Evolutionary conservation across 169 alveolate genomes (phyloP).

Genomic region (Cryptosporidium tyzzeri): DNA sequence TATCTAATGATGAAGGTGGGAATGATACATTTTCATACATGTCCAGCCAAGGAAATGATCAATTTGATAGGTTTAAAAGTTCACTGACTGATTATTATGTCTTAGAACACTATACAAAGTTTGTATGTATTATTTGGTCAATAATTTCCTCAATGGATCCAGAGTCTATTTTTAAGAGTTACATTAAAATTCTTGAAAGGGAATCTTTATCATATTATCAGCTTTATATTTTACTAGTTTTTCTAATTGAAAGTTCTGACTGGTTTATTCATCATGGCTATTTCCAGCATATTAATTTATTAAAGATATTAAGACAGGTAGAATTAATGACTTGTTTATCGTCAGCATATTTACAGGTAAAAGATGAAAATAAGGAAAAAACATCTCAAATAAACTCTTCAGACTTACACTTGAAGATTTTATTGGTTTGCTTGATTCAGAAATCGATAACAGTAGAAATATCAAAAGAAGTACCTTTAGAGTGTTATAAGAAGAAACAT

Average conservation of each 20-base stretch:
- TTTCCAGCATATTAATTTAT: constrained; percentile 21
- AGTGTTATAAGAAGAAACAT: neutral
- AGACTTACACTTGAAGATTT: constrained; percentile 15
- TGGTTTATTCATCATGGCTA: constrained; percentile 56
- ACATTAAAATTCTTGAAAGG: neutral
- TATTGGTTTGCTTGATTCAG: constrained; percentile 20
- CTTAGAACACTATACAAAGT: constrained; percentile 40
- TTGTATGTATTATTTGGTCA: constrained; percentile 51
- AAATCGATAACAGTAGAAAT: constrained; percentile 11
- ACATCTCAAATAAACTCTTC: neutral
- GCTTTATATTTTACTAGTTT: constrained; percentile 9
- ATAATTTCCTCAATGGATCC: constrained; percentile 37
- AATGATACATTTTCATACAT: neutral
- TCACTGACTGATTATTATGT: constrained; percentile 28
- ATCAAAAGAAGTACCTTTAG: constrained; percentile 18
- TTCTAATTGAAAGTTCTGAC: constrained; percentile 39
- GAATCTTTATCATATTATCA: constrained; percentile 10
- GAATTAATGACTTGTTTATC: constrained; percentile 41
- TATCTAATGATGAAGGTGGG: neutral
- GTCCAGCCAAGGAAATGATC: neutral
- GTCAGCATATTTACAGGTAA: neutral
- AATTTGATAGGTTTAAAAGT: constrained; percentile 1
- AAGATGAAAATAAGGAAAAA: neutral
- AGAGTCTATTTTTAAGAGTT: constrained; percentile 24
- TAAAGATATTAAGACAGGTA: constrained; percentile 13